Evolutionary conservation across 2,329 filamentous ascomycete species (phyloP), one percentile per base, ranked within the genome.

Genomic region (Xylariaceae sp.): DNA sequence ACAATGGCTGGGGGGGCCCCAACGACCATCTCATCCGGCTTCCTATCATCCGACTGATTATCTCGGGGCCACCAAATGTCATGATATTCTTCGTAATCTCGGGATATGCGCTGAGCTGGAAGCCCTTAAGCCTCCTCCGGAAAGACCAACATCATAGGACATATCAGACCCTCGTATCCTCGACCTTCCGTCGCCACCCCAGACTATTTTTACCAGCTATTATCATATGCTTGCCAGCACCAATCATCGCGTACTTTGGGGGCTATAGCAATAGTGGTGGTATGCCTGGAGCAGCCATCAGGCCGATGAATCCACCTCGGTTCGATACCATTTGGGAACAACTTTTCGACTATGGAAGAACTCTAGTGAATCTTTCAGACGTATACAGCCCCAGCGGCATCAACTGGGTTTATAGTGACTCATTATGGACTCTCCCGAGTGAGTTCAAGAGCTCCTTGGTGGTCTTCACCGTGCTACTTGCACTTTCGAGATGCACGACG

Each of bases 11-110:
- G 57, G 46, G 43, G 13, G 20, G 41, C 29, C 41, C 53, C 24
- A 51, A 54, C 11, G 55, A 59, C 37, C 59, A 58, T 30, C 32
- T 67, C 13, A 62, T 70, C 37, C 72, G 74, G 54, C 62, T 75
- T 13, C 73, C 73, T 1, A 64, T 74, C 3, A 45, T 76, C 35
- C 72, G 73, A 0, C 56, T 76, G 3, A 42, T 69, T 20, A 64
- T 74, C 32, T 66, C 68, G 0, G 73, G 70, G 1, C 62, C 64
- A 4, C 67, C 72, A 2, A 73, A 74, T 55, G 74, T 77, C 20
- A 67, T 72, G 53, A 59, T 75, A 9, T 76, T 77, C 61, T 75
- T 76, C 53, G 72, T 73, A 15, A 67, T 76, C 11, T 76, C 73
- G 0, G 73, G 75, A 6, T 76, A 72, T 50, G 71, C 70, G 1